A percentile compares a stretch with the other conserved stretches of the same genome.
These are phyloP conservation scores for Pyricularia sp. DNA, from an alignment of 2,329 filamentous ascomycete genomes.

Conservation along the genomic window DNA sequence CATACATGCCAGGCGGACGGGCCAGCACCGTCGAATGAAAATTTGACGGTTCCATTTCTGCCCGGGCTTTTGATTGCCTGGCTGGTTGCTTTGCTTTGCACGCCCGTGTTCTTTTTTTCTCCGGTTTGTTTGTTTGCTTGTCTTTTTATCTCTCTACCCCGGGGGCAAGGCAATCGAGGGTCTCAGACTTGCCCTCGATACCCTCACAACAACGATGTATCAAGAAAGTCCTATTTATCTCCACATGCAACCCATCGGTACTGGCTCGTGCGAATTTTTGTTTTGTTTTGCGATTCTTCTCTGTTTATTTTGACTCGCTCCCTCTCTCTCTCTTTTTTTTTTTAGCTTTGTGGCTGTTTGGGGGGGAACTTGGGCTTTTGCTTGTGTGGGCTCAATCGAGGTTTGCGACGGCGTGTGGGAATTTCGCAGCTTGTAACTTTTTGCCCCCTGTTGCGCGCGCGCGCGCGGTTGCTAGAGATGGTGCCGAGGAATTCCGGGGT, in stretches of 20 bases:
- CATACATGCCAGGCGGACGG: slow-evolving; percentile 28
- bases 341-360: not conserved
- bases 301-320: not conserved
- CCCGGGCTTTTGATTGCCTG: slow-evolving; percentile 2
- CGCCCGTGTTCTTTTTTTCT: not conserved
- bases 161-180: not conserved
- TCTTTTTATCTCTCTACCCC: not conserved
- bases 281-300: not conserved
- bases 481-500: not conserved
- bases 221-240: not conserved
- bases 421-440: not conserved
- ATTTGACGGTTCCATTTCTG: slow-evolving; percentile 33
- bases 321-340: not conserved
- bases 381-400: not conserved
- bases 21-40: slow-evolving; percentile 42
- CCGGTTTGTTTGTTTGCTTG: not conserved
- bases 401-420: not conserved
- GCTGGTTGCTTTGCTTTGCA: slow-evolving; percentile 1
- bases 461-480: not conserved
- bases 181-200: not conserved
- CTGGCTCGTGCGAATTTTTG: not conserved
- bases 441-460: not conserved
- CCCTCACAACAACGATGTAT: not conserved
- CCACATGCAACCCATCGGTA: not conserved
- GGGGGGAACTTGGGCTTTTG: not conserved